phyloP scores from a whole-genome alignment of 805 yeast species.

The Myxozyma lipomycoides region DNA sequence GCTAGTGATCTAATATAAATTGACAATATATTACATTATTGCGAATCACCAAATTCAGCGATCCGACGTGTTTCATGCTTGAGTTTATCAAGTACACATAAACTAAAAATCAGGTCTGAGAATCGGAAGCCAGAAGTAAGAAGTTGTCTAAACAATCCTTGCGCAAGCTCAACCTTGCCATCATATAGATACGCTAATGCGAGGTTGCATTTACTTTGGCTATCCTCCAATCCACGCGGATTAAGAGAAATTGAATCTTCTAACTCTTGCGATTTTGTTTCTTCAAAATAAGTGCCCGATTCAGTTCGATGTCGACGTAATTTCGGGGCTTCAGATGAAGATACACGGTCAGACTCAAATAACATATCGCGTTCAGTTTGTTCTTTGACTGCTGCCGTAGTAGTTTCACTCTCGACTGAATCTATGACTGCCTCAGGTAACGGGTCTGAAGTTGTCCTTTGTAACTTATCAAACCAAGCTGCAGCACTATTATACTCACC shows the following conservation, averaged over 20 bases:
- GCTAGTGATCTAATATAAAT: not conserved
- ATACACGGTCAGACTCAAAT: not conserved
- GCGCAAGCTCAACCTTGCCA: slow-evolving; percentile 15
- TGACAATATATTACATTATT: not conserved
- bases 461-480: slow-evolving; percentile 15
- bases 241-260: no score
- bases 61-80: slow-evolving; percentile 7
- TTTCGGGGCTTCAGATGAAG: not conserved
- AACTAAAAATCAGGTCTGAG: slow-evolving; percentile 13
- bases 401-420: not conserved
- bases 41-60: no score
- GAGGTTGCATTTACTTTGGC: slow-evolving; percentile 10
- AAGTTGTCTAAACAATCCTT: slow-evolving; percentile 3
- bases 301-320: not conserved
- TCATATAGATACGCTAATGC: slow-evolving; percentile 24
- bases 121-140: slow-evolving; percentile 14
- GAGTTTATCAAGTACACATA: slow-evolving; percentile 10
- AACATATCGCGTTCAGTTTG: slow-evolving; percentile 4
- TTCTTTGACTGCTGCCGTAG: not conserved
- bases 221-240: not conserved
- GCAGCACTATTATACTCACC: slow-evolving; percentile 13
- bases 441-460: slow-evolving; percentile 11
- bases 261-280: not conserved
- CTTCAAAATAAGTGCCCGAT: slow-evolving; percentile 1
- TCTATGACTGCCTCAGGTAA: not conserved